Conservation (phyloP, 1,284 basidiomycete genomes). For the Puccinia polysora region DNA sequence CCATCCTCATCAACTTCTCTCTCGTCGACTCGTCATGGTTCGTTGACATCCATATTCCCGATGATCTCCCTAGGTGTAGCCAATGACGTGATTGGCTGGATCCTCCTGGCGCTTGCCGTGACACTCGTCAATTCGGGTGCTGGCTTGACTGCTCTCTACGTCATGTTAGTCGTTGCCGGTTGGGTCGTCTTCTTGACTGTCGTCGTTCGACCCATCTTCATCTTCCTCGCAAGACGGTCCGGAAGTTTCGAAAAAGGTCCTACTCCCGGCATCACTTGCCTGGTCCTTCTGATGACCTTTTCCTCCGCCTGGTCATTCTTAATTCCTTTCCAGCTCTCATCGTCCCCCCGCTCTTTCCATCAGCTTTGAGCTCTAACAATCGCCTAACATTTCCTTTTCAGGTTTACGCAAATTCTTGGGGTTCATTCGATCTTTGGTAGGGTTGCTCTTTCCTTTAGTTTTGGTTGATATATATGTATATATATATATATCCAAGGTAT, state of each 20-base stretch:
- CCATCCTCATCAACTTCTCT: not conserved
- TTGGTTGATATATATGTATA: conserved; percentile 48
- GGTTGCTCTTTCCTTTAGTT: conserved; percentile 52
- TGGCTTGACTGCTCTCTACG: conserved; percentile 58
- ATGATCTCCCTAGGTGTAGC: conserved; percentile 62
- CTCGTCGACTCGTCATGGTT: not conserved
- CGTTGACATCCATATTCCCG: not conserved
- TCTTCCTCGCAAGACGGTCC: conserved; percentile 19
- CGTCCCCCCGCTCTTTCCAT: conserved; percentile 47
- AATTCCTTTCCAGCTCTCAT: conserved; percentile 47
- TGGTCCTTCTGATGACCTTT: conserved; percentile 42
- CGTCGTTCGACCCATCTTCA: conserved; percentile 31
- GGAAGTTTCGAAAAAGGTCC: conserved; percentile 41
- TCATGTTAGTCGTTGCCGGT: conserved; percentile 24
- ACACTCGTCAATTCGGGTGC: conserved; percentile 78
- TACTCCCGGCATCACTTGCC: conserved; percentile 33
- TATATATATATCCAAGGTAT: conserved; percentile 46
- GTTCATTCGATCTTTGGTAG: conserved; percentile 55
- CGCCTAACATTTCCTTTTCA: conserved; percentile 47
- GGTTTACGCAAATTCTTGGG: conserved; percentile 51
- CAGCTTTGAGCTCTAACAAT: conserved; percentile 49
- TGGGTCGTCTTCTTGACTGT: conserved; percentile 37
- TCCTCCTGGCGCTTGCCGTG: conserved; percentile 71
- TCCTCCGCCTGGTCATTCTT: conserved; percentile 43
- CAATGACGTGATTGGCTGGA: conserved; percentile 71